phyloP scores from a whole-genome alignment of 164 flowering plant genomes.

The Litsea cubeba region DNA sequence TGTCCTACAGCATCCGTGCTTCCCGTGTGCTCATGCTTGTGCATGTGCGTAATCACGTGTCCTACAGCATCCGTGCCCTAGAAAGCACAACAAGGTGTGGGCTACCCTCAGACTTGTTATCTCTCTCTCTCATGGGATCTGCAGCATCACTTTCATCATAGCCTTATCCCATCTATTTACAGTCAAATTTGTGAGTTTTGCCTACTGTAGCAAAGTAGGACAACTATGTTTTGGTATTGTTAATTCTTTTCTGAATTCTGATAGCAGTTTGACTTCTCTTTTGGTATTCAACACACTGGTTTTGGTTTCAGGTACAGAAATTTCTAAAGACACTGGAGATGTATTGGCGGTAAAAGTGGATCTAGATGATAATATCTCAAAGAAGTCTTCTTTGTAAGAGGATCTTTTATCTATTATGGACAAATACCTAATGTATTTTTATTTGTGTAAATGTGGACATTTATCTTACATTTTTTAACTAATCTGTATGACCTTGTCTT shows the following conservation, averaged over 20 bases:
- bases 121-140: too few relatives aligned
- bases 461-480: background rate
- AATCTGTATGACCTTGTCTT: background rate
- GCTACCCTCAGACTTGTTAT: too few relatives aligned
- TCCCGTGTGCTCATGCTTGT: too few relatives aligned
- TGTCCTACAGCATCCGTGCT: too few relatives aligned
- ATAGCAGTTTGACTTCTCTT: conserved; percentile 1
- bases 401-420: conserved; percentile 8
- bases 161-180: too few relatives aligned
- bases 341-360: conserved; percentile 15
- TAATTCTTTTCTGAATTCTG: background rate
- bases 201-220: too few relatives aligned
- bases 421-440: conserved; percentile 1
- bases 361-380: conserved; percentile 13
- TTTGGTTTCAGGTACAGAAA: conserved; percentile 21
- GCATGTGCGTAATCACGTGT: too few relatives aligned
- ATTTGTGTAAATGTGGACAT: background rate
- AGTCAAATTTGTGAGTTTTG: too few relatives aligned
- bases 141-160: too few relatives aligned
- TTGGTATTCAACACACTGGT: conserved; percentile 2
- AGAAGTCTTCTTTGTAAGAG: conserved; percentile 33
- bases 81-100: too few relatives aligned
- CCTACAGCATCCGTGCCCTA: too few relatives aligned
- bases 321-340: conserved; percentile 21
- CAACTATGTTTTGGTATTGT: too few relatives aligned